A percentile compares a stretch with the other conserved stretches of the same genome.
phyloP scores from a whole-genome alignment of 139 green algal species.

The Trebouxia sp. region DNA sequence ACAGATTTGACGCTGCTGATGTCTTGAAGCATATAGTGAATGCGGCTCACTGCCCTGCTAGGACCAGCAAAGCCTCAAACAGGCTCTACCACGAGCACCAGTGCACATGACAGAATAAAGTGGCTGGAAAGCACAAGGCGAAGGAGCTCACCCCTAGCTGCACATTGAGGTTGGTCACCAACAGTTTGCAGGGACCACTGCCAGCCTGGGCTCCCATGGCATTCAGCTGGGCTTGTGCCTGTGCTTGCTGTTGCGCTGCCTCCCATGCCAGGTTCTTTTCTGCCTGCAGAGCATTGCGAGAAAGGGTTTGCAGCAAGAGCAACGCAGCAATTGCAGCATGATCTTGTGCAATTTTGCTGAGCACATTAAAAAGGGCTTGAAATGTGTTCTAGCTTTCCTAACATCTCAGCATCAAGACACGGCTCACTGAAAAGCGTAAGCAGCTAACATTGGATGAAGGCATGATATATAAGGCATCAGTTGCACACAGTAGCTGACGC shows the following conservation, averaged over 20 bases:
- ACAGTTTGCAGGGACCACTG: conserved; percentile 45
- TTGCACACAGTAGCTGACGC: too few relatives aligned
- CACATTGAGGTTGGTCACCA: conserved; percentile 51
- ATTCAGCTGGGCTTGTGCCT: conserved; percentile 33
- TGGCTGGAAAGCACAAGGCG: neutral
- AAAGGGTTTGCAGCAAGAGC: neutral
- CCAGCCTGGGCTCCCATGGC: conserved; percentile 18
- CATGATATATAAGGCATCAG: too few relatives aligned
- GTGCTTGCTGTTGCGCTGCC: conserved; percentile 60
- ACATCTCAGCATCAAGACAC: too few relatives aligned
- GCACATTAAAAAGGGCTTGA: neutral
- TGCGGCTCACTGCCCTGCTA: neutral
- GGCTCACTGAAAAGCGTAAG: too few relatives aligned
- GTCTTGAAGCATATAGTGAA: neutral
- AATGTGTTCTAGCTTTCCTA: neutral
- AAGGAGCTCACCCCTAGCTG: conserved; percentile 36
- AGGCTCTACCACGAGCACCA: too few relatives aligned
- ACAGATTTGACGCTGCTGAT: too few relatives aligned
- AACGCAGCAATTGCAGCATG: neutral
- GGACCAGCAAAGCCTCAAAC: neutral
- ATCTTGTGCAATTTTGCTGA: neutral
- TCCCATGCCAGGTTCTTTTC: conserved; percentile 98
- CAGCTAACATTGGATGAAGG: too few relatives aligned
- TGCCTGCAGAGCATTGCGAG: conserved; percentile 33
- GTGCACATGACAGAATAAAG: neutral